Evolutionary conservation across 2,329 filamentous ascomycete species (phyloP), one percentile per base, ranked within the genome.

Genomic region (Ophiosphaerella narmari): DNA sequence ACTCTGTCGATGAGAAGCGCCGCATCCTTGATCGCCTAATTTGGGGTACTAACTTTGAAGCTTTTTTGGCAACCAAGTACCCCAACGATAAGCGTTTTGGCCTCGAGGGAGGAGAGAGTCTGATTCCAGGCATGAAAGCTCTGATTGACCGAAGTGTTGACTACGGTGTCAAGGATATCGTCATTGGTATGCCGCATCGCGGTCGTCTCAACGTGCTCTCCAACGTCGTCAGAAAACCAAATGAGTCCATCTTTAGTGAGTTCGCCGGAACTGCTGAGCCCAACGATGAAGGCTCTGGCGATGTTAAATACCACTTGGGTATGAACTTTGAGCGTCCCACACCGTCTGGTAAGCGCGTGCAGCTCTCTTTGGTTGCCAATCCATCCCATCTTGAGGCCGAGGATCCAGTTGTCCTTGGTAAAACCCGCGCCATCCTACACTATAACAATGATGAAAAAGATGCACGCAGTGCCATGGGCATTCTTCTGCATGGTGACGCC

Each of bases 261-360:
- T 99, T 99, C 70, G 89, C 90, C 56, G 94, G 94, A 65, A 90
- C 88, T 39, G 80, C 89, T 18, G 91, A 90, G 71, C 90, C 90
- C 47, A 89, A 90, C 63, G 94, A 97, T 64, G 93, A 99, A 78
- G 94, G 94, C 52, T 97, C 94, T 50, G 94, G 94, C 67, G 94
- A 99, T 75, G 94, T 99, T 77, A 99, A 99, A 79, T 99, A 99
- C 80, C 94, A 99, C 80, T 81, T 99, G 68, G 94, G 94, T 72
- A 99, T 99, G 94, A 99, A 99, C 82, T 99, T 99, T 65, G 94
- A 99, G 81, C 91, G 94, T 57, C 94, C 94, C 46, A 99, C 94
- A 8, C 94, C 94, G 51, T 97, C 93, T 37, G 94, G 94, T 67
- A 97, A 97, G 85, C 94, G 94, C 59, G 94, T 99, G n/a, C 94